A percentile compares a stretch with the other conserved stretches of the same genome.
These are phyloP conservation scores for Peniophora sp. DNA, from an alignment of 1,284 basidiomycete genomes.

Conservation along the genomic window DNA sequence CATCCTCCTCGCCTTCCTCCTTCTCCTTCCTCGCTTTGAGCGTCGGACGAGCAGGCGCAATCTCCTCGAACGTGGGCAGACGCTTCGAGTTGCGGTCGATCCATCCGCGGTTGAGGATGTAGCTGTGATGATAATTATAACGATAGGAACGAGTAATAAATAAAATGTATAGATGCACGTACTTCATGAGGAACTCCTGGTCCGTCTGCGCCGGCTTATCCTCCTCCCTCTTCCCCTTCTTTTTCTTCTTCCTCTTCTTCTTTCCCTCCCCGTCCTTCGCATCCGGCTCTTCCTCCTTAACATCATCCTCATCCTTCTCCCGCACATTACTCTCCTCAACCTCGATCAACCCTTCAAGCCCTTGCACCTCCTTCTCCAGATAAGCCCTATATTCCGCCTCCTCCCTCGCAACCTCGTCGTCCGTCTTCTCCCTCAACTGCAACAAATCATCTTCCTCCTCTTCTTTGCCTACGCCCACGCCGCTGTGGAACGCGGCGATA, in stretches of 20 bases:
- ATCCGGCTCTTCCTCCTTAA: slow-evolving; percentile 13
- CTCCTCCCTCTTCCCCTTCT: slow-evolving; percentile 24
- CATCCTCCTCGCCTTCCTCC: slow-evolving; percentile 23
- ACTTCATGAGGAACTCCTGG: slow-evolving; percentile 90
- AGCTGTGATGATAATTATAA: slow-evolving; percentile 39
- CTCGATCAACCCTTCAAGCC: slow-evolving; percentile 53
- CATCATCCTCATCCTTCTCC: slow-evolving; percentile 9
- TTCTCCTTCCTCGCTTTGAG: slow-evolving; percentile 10
- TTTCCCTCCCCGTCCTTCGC: slow-evolving; percentile 24
- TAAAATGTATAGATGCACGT: slow-evolving; percentile 20
- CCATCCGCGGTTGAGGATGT: slow-evolving; percentile 94
- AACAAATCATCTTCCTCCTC: slow-evolving; percentile 59
- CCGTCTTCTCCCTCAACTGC: slow-evolving; percentile 66
- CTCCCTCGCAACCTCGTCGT: slow-evolving; percentile 68
- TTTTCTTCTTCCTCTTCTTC: slow-evolving; percentile 21
- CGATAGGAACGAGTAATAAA: not conserved
- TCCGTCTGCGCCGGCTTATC: slow-evolving; percentile 47
- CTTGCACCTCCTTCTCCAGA: slow-evolving; percentile 76
- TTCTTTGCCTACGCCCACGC: slow-evolving; percentile 31
- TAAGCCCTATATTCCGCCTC: slow-evolving; percentile 79
- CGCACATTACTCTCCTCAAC: slow-evolving; percentile 27
- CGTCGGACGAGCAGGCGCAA: slow-evolving; percentile 16
- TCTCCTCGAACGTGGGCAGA: slow-evolving; percentile 77
- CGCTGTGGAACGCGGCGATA: slow-evolving; percentile 68
- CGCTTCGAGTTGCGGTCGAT: slow-evolving; percentile 69